Base-by-base conservation (phyloP, 2,329 filamentous ascomycete species). In the Aspergillus aculeatinus region DNA sequence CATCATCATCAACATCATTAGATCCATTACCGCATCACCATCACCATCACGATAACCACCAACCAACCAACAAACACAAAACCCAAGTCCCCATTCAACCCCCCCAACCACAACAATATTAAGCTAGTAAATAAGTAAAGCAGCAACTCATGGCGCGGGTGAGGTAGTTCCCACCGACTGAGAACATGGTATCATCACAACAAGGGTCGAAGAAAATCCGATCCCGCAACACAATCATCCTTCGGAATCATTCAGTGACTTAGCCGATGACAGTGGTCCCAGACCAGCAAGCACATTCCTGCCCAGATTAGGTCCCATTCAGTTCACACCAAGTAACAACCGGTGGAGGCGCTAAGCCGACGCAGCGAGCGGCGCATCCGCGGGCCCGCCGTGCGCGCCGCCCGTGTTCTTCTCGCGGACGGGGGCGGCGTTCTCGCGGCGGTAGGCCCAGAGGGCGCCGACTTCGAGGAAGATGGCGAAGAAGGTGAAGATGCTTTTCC, bases 401-500 rank as follows among this genome's bases (percentile, higher is more conserved):
- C 63, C 63, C 10, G 63, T 63, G 53, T 48, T 35, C 60, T 74
- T 73, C 61, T 74, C 72, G 4, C 64, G 65, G 9, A 56, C 52
- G 5, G 57, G 48, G 6, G 12, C 33, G 31, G 54, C 47, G 47
- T 65, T 67, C 35, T 68, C 67, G 51, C 65, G 67, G 29, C 68
- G 65, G 51, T 76, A 69, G 10, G 67, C 67, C 75, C 74, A 77
- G 39, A 77, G 72, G 5, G 68, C 65, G 23, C 64, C 64, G 44
- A 73, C 66, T 61, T 81, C 77, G 19, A 77, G 65, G 59, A 77
- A 65, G 29, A 77, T 72, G 44, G 72, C 74, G 52, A 74, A 65
- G 60, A 79, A 70, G 23, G 76, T 77, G 62, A 77, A 78, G 70
- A 80, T 75, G 64, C 77, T 80, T 25, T 9, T 33, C 2, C 48